These are phyloP conservation scores for Aschersonia sp. DNA, from an alignment of 2,329 filamentous ascomycete genomes.

Conservation along the genomic window DNA sequence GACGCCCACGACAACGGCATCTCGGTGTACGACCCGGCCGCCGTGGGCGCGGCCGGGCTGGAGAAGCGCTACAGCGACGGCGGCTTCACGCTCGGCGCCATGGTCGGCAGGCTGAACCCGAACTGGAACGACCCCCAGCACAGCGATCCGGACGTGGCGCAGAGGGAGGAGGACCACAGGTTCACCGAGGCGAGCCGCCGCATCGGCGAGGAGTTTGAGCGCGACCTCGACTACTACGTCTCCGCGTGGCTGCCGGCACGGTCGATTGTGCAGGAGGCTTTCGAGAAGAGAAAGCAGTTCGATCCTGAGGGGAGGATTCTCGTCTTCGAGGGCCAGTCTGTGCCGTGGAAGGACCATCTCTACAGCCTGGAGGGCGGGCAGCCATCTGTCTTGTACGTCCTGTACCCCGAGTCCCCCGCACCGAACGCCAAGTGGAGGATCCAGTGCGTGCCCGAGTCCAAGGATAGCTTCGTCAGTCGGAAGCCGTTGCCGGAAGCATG, in stretches of 20 bases:
- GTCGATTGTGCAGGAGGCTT: constrained; percentile 62
- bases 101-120: constrained; percentile 69
- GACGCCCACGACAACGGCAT: constrained; percentile 98
- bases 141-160: constrained; percentile 36
- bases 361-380: constrained; percentile 64
- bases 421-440: constrained; percentile 81
- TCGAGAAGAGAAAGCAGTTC: constrained; percentile 49
- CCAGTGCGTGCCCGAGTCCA: constrained; percentile 73
- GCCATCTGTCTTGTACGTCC: constrained; percentile 60
- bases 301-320: constrained; percentile 68
- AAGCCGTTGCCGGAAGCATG: constrained; percentile 83
- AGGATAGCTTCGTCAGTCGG: constrained; percentile 80
- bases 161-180: constrained; percentile 64
- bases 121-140: constrained; percentile 58
- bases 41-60: constrained; percentile 53
- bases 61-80: constrained; percentile 73
- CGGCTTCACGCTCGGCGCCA: constrained; percentile 69
- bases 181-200: constrained; percentile 67
- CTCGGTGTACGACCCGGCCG: constrained; percentile 60
- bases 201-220: constrained; percentile 79
- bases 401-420: constrained; percentile 73
- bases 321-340: constrained; percentile 60
- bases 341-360: constrained; percentile 94
- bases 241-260: constrained; percentile 79
- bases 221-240: constrained; percentile 63